phyloP scores from a whole-genome alignment of 2,329 filamentous ascomycete genomes.

The Paramyrothecium sp. region DNA sequence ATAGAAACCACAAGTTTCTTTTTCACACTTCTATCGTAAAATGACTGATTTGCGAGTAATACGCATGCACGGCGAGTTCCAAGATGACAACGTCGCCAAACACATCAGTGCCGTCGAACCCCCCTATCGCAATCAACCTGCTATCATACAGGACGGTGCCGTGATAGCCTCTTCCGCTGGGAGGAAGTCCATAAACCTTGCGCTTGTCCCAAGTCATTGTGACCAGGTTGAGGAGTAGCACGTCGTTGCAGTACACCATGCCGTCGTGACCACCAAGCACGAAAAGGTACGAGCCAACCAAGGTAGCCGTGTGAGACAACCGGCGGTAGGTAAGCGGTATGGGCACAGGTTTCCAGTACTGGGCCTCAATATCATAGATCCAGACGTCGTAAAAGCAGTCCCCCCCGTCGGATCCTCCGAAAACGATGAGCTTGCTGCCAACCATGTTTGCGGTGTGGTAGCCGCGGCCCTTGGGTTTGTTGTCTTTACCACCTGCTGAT shows the following conservation, averaged over 20 bases:
- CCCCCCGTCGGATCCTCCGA: conserved; percentile 67
- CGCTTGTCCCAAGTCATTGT: conserved; percentile 73
- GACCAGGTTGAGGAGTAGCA: conserved; percentile 66
- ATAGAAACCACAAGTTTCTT: neutral
- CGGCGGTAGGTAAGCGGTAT: conserved; percentile 63
- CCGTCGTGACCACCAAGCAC: conserved; percentile 70
- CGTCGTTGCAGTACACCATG: conserved; percentile 67
- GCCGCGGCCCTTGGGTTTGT: conserved; percentile 61
- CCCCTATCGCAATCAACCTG: conserved; percentile 62
- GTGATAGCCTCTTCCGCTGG: conserved; percentile 65
- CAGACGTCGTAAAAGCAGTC: conserved; percentile 74
- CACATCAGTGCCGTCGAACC: conserved; percentile 66
- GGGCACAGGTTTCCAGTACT: conserved; percentile 56
- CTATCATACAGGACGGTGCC: conserved; percentile 65
- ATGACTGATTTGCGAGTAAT: conserved; percentile 73
- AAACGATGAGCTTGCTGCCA: conserved; percentile 69
- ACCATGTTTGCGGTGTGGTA: conserved; percentile 76
- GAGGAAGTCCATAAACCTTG: conserved; percentile 61
- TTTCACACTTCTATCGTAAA: conserved; percentile 65
- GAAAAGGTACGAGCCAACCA: conserved; percentile 69
- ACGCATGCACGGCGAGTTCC: conserved; percentile 68
- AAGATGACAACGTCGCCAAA: conserved; percentile 67
- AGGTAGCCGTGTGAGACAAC: conserved; percentile 66
- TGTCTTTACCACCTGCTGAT: conserved; percentile 28
- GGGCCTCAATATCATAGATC: conserved; percentile 67